Percentiles rank a stretch among this genome's conserved stretches.
Evolutionary conservation across 495 filamentous ascomycete genomes (phyloP).

Genomic region (Podospora australis): DNA sequence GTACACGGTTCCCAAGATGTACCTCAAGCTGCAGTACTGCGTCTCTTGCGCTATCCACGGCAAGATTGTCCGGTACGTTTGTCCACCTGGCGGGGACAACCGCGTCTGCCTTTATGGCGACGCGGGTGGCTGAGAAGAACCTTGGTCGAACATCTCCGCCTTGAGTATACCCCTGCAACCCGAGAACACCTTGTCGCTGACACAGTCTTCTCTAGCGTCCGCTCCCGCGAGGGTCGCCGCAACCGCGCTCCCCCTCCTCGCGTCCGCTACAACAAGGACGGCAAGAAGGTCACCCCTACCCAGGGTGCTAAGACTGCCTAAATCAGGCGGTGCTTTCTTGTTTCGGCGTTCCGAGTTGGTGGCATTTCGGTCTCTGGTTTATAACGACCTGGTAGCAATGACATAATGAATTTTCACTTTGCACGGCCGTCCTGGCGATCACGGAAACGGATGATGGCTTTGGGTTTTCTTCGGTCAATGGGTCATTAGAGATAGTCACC

Average conservation of each 20-base stretch:
- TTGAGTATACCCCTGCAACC: slow-evolving; percentile 13
- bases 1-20: slow-evolving; percentile 99
- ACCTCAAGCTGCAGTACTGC: slow-evolving; percentile 99
- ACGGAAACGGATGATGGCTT: slow-evolving; percentile 18
- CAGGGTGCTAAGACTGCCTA: slow-evolving; percentile 48
- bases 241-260: slow-evolving; percentile 97
- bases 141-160: slow-evolving; percentile 50
- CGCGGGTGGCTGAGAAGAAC: slow-evolving; percentile 52
- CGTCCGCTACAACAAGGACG: slow-evolving; percentile 99
- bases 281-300: slow-evolving; percentile 98
- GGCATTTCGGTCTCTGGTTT: slow-evolving; percentile 20
- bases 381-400: slow-evolving; percentile 21
- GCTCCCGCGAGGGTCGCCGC: slow-evolving; percentile 91
- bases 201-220: slow-evolving; percentile 62
- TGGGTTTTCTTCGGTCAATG: slow-evolving; percentile 11
- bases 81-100: slow-evolving; percentile 33
- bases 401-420: slow-evolving; percentile 26
- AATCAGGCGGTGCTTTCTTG: slow-evolving; percentile 10
- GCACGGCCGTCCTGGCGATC: slow-evolving; percentile 15
- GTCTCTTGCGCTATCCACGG: slow-evolving; percentile 99
- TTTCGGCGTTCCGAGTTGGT: slow-evolving; percentile 25
- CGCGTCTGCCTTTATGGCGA: slow-evolving; percentile 25
- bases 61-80: slow-evolving; percentile 98
- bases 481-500: slow-evolving; percentile 27
- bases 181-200: slow-evolving; percentile 26